Conservation (phyloP, 306 rosid genomes). For the Potentilla sterilis region DNA sequence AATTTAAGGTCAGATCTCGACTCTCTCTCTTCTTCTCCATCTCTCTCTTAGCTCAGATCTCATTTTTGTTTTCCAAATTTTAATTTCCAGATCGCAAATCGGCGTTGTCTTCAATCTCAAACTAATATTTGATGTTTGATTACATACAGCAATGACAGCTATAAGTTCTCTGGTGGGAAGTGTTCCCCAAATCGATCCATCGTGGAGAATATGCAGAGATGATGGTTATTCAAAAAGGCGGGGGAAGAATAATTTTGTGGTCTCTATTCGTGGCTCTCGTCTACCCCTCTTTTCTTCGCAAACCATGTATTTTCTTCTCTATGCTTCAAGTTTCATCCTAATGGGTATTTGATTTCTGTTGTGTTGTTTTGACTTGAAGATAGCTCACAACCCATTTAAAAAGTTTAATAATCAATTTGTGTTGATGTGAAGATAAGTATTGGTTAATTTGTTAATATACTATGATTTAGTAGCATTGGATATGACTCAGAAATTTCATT, state of each 20-base stretch:
- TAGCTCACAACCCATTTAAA: background rate
- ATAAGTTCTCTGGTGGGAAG: conserved; percentile 24
- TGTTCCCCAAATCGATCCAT: conserved; percentile 21
- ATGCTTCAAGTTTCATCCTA: too few relatives aligned
- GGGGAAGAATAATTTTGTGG: conserved; percentile 24
- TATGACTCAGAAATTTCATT: background rate
- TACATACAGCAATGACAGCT: conserved; percentile 28
- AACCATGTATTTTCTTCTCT: conserved; percentile 36
- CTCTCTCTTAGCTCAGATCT: too few relatives aligned
- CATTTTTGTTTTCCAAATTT: too few relatives aligned
- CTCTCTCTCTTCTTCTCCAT: too few relatives aligned
- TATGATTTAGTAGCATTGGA: background rate
- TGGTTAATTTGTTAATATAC: background rate
- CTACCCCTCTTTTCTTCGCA: conserved; percentile 22
- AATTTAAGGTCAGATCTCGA: too few relatives aligned
- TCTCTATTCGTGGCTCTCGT: conserved; percentile 22
- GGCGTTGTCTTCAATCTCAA: too few relatives aligned
- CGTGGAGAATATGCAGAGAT: conserved; percentile 22
- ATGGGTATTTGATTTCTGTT: too few relatives aligned
- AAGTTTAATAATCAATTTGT: background rate
- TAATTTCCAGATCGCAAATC: too few relatives aligned
- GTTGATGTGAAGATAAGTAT: background rate
- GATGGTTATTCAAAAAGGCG: conserved; percentile 8
- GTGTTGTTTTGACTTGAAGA: background rate
- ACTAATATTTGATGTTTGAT: background rate